Base-by-base conservation (phyloP, 352 stramenopile genomes). In the Phytophthora macrochlamydospora region DNA sequence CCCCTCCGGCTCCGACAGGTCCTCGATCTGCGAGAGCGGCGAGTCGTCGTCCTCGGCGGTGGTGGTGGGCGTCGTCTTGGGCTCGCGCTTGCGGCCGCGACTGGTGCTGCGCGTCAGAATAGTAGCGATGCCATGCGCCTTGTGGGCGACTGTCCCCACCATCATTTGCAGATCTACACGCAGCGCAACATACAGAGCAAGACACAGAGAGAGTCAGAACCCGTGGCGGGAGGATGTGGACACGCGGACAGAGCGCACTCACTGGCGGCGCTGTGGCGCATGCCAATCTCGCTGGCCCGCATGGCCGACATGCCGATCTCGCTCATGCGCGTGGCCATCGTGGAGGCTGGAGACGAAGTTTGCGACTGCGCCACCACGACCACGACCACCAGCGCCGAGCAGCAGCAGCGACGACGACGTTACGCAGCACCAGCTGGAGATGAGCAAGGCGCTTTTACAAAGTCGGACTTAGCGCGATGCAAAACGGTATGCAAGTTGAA, bases 191-290 rank as follows among this genome's bases (percentile, higher is more conserved):
- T 18, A 52, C 24, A 38, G 44, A 31, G 33, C 14, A 52, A 67
- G 12, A 57, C 54, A 55, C 49, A 63, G 29, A 8, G 7, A 67
- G 58, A 65, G 67, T 71, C 45, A 71, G 56, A 38, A 43, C 29
- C 49, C 49, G 48, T 54, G 38, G 52, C 56, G 51, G 62, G 53
- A 69, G 65, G 59, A 69, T 68, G 52, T 68, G 65, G n/a, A 43
- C 8, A 32, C 31, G 30, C 33, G n/a, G 31, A 30, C 14, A 32
- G 42, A 29, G 29, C 5, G 32, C 28, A 68, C 55, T 51, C 68
- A 77, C 69, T 78, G 9, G 70, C 70, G 29, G 70, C 70, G 48
- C 70, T 78, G 61, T 78, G 65, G 40, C 70, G 70, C 70, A 78
- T 75, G 9, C 70, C 70, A n/a, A 78, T 68, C 58, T 78, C 70